Evolutionary conservation across 352 stramenopile genomes (phyloP), one percentile per base, ranked within the genome.

Genomic region (Phytopythium oedochilum): DNA sequence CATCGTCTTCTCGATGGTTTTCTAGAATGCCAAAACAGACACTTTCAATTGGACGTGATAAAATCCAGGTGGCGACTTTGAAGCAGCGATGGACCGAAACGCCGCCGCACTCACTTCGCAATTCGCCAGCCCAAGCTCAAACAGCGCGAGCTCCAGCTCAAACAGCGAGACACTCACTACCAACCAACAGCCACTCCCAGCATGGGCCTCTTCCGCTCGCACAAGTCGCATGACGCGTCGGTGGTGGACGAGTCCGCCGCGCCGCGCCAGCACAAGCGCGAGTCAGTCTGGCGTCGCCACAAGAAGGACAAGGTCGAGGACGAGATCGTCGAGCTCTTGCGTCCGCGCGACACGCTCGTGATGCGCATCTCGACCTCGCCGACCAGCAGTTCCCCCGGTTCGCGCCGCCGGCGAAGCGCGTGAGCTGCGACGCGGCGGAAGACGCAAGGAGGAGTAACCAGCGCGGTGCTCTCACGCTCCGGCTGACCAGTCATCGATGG

Each of bases 121-220:
- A 64, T 26, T 57, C 53, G 26, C 65, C 50, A 36, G n/a, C 32
- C 23, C 1, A 2, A 49, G 25, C 43, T 20, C 59, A 68, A 66
- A 18, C 46, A 45, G 12, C 53, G 26, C 65, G 45, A 36, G n/a
- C 32, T 28, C 1, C 2, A 49, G 25, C 43, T 20, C 59, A 68
- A 66, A 18, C 46, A 45, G 12, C n/a, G n/a, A 11, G 15, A 15
- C 32, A 2, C 10, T 36, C 32, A 36, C 32, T 32, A 32, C 29
- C 29, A 26, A 17, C 26, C 47, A 32, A 9, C 47, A 26, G 18
- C 42, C 18, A 31, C 17, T n/a, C 8, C 28, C 7, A 36, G 32
- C 20, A 80, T 80, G 71, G 59, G 68, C 32, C 47, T 71, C 14
- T 81, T 75, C 56, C 68, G 60, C 25, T 63, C 65, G 22, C 51